A percentile compares a stretch with the other conserved stretches of the same genome.
Evolutionary conservation across 441 rosid species (phyloP).

Genomic region (Eugenia klotzschiana): DNA sequence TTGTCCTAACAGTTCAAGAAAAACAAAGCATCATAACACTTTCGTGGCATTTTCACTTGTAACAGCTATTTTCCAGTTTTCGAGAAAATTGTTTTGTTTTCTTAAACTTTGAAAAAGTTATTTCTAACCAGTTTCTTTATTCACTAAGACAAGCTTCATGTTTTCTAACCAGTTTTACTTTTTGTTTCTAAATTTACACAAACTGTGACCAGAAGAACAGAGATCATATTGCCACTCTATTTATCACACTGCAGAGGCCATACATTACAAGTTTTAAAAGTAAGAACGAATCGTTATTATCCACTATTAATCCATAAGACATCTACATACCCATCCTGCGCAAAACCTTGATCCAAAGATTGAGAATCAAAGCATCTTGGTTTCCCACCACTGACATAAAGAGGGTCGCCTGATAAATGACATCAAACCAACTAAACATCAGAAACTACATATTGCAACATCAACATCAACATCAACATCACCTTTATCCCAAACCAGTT

Average conservation of each 20-base stretch:
- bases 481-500: no score
- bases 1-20: not conserved
- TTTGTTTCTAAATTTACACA: not conserved
- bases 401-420: constrained; percentile 55
- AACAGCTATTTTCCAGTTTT: not conserved
- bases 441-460: not conserved
- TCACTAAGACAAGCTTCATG: not conserved
- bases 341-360: constrained; percentile 37
- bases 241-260: not conserved
- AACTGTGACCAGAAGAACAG: not conserved
- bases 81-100: not conserved
- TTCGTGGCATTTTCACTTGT: not conserved
- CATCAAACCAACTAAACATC: not conserved
- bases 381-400: constrained; percentile 59
- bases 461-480: no score
- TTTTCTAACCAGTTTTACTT: not conserved
- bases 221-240: not conserved
- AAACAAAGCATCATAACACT: not conserved
- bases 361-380: constrained; percentile 41
- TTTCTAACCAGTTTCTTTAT: not conserved
- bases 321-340: constrained; percentile 58
- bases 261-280: not conserved
- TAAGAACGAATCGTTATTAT: not conserved
- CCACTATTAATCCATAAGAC: not conserved
- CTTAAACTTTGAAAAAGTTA: not conserved